Percentiles rank a stretch among this genome's conserved stretches.
Evolutionary conservation across 2,329 filamentous ascomycete species (phyloP).

Genomic region (Neodidymelliopsis sp.): DNA sequence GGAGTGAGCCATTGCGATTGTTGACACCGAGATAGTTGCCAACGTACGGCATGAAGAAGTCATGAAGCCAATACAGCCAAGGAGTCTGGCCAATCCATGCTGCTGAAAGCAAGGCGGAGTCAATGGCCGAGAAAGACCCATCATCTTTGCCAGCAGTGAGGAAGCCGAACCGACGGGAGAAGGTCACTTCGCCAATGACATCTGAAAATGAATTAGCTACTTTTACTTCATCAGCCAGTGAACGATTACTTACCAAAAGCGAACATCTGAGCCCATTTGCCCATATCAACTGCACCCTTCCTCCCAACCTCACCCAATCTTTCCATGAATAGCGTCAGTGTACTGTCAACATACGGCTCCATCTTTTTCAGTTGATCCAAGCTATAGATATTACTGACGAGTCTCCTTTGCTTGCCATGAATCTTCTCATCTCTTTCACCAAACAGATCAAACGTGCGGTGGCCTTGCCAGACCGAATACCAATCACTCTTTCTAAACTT

Average conservation of each 20-base stretch:
- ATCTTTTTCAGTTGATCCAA: constrained; percentile 43
- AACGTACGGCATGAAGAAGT: constrained; percentile 46
- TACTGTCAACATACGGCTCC: constrained; percentile 48
- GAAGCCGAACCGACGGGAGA: constrained; percentile 50
- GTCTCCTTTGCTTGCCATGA: constrained; percentile 19
- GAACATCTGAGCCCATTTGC: constrained; percentile 51
- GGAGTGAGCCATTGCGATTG: constrained; percentile 44
- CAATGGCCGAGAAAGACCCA: constrained; percentile 46
- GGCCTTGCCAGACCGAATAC: constrained; percentile 25
- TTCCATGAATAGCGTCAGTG: constrained; percentile 5
- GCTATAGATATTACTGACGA: constrained; percentile 46
- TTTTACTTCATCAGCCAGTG: too few relatives aligned
- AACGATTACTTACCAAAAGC: constrained; percentile 47
- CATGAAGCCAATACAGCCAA: constrained; percentile 45
- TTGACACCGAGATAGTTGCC: constrained; percentile 48
- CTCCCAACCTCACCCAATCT: constrained; percentile 3
- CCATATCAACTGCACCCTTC: constrained; percentile 40
- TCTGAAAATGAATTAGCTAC: too few relatives aligned
- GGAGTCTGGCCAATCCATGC: constrained; percentile 52
- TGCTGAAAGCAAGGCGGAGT: constrained; percentile 41
- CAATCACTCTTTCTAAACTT: constrained; percentile 31
- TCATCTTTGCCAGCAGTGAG: constrained; percentile 47
- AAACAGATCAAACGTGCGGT: constrained; percentile 22
- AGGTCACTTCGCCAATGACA: constrained; percentile 53
- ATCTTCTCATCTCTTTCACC: constrained; percentile 22